Evolutionary conservation across 805 yeast species (phyloP), one percentile per base, ranked within the genome.

Genomic region (Monosporozyma siamensis): DNA sequence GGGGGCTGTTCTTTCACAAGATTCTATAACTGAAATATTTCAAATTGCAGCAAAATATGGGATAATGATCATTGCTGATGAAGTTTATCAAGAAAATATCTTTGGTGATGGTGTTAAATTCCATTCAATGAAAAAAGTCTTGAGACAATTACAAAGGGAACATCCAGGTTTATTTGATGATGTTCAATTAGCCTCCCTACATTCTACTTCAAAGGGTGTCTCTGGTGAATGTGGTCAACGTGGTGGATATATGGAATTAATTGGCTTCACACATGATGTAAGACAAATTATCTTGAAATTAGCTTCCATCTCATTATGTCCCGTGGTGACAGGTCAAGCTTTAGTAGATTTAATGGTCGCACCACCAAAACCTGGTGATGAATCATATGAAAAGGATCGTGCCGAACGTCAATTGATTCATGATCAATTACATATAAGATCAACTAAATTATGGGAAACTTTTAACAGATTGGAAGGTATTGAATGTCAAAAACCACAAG

Each of bases 161-260:
- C 71, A 73, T 10, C 69, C 70, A 20, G 80, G 80, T 17, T 53
- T 63, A 25, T 90, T 77, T 62, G 73, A 74, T 39, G 69, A 77
- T 47, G 90, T 92, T 31, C 95, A 87, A 61, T 72, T 92, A 45
- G 97, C 94, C 2, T 89, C 97, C 1, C 69, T 92, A 52, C 97
- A 92, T 64, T 88, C 97, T n/a, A 87, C 95, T 34, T 90, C 97
- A 10, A 92, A 92, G 66, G 99, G 99, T 63, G 87, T 88, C 53
- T 75, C 87, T 48, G 99, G 98, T 48, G 99, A 92, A 67, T 92
- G 99, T 73, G 99, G 99, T 47, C 98, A 92, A 69, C 80, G 99
- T 67, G 99, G 97, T 55, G 99, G 99, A 5, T 92, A 89, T 70
- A 84, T 92, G 92, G 99, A 92, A 65, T 67, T 89, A 6, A 74